Evolutionary conservation across 768 basidiomycete species (phyloP), one percentile per base, ranked within the genome.

Genomic region (Boletus fagicola): DNA sequence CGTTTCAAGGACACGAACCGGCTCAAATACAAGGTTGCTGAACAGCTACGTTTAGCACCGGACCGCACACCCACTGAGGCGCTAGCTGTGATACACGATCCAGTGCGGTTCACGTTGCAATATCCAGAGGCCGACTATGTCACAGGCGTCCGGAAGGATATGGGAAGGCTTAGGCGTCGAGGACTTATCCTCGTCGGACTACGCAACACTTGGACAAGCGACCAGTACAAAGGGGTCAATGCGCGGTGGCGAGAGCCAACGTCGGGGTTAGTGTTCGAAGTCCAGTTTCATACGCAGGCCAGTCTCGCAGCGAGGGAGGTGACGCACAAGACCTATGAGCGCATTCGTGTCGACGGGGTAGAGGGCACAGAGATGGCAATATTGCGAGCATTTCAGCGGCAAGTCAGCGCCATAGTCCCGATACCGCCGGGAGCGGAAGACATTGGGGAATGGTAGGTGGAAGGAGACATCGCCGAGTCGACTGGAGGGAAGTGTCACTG

Each of bases 321-420:
- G 51, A 57, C 51, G 3, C 56, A 53, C 38, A 22, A 26, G n/a
- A 33, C 12, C 8, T 53, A 57, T 22, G 51, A 53, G 18, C 45
- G 45, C 12, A 49, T 53, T 40, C 51, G 51, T n/a, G 5, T 26
- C 11, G 16, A 18, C 5, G 7, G 5, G 9, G 8, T 49, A 13
- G 28, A 13, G n/a, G n/a, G 3, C 5, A 13, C 28, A 40, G 54
- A 49, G n/a, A 39, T 42, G 22, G 47, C 22, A 16, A 24, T 15
- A 24, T 30, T 54, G 24, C 16, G 12, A 7, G 38, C 11, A 28
- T 28, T 26, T 39, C 45, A 40, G 15, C 44, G 53, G 24, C 12
- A 31, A 9, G 36, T 39, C 26, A 31, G 24, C 7, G 36, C 22
- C 16, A 42, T 16, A 46, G 33, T 49, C 38, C 38, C 30, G 11